Evolutionary conservation across 169 alveolate species (phyloP).

Genomic region (Hepatocystis sp.): DNA sequence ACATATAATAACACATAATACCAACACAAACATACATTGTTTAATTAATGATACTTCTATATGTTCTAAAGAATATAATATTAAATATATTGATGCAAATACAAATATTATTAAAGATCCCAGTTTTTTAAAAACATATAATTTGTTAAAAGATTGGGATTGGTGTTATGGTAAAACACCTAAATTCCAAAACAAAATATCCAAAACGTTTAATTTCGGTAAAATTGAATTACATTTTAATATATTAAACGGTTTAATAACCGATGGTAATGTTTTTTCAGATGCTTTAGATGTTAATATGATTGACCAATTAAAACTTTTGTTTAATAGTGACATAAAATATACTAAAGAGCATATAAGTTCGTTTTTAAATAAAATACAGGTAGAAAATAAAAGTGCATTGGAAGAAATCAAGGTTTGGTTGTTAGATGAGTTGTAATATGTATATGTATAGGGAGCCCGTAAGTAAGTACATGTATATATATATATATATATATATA

Average conservation of each 20-base stretch:
- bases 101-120: conserved; percentile 66
- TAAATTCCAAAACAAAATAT: conserved; percentile 54
- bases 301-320: conserved; percentile 71
- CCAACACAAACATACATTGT: no score
- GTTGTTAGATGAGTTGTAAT: conserved; percentile 47
- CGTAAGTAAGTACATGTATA: no score
- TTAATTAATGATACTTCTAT: conserved; percentile 13
- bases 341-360: conserved; percentile 42
- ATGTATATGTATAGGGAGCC: no score
- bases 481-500: no score
- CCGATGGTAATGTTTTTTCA: conserved; percentile 78
- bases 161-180: conserved; percentile 91
- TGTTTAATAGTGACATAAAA: conserved; percentile 62
- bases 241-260: conserved; percentile 41
- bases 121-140: conserved; percentile 42
- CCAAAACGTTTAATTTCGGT: conserved; percentile 56
- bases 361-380: conserved; percentile 11
- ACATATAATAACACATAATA: no score
- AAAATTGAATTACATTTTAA: conserved; percentile 32
- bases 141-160: conserved; percentile 83
- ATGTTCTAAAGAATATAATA: conserved; percentile 5
- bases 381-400: conserved; percentile 46
- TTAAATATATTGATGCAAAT: conserved; percentile 62
- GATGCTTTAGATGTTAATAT: conserved; percentile 82
- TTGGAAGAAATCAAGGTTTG: conserved; percentile 28